Evolutionary conservation across 1,139 yeast species (phyloP), one percentile per base, ranked within the genome.

Genomic region (Candida freyschussii): DNA sequence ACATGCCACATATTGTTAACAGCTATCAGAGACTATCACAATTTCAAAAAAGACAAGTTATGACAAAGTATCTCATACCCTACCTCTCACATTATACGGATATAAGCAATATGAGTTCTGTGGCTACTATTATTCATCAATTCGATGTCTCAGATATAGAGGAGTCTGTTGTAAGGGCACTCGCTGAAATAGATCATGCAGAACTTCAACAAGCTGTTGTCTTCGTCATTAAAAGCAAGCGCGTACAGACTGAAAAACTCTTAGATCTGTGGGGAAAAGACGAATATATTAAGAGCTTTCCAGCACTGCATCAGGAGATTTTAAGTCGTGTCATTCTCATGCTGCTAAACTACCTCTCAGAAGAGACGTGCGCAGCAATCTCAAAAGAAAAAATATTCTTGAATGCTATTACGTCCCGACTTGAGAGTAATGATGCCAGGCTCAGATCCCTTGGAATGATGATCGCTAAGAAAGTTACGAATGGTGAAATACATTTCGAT

Each of bases 401-500:
- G 17, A 42, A 55, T 33, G 52, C 58, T 1, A 56, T 63, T 7
- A 61, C 67, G 0, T 39, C 50, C 10, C 46, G 66, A 17, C 40
- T 63, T 7, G 41, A 46, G 5, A 45, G 53, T 19, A 50, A 54
- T 25, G 52, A 53, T 26, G 17, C 25, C 3, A 24, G 27, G 3
- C 31, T 55, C 4, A 48, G 68, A 32, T 60, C 56, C 30, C 41
- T 62, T 5, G 63, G 65, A 1, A 60, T 65, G 60, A 53, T 48
- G 36, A 43, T 65, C 12, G 67, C 67, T 4, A 63, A 60, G 32
- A 34, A 39, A 3, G 36, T 61, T 3, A 51, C 64, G 1, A 43
- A 50, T 22, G 53, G 54, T 13, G 53, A 49, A 26, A 34, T 63
- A 7, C 39, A 56, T 17, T 55, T 55, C 32, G 58, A 57, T 4